Evolutionary conservation across 2,329 filamentous ascomycete species (phyloP), one percentile per base, ranked within the genome.

Genomic region (Beauveria brongniartii): DNA sequence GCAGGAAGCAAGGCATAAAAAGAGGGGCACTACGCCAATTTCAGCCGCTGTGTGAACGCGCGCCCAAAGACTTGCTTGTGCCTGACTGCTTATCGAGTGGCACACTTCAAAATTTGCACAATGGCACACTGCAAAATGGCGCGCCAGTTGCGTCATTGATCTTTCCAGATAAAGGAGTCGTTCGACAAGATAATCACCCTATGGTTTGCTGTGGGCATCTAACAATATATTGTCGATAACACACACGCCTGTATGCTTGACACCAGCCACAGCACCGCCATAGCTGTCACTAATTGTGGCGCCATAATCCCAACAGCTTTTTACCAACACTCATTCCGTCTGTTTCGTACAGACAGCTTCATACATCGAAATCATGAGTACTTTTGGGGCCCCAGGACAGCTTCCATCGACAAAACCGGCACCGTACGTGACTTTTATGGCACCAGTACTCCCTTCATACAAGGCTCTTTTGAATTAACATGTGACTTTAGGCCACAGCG

Each of bases 331-430:
- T 55, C 51, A 54, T n/a, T 40, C 51, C 34, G 30, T 55, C 18
- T 51, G 55, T 54, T 18, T 55, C 51, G 55, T 47, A 46, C 28
- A n/a, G 28, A 44, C 52, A 55, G 46, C 47, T 22, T 28, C 41
- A 40, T 12, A 30, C 20, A 41, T 53, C 37, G 30, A 46, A 37
- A 53, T 41, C 59, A 85, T 85, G 82, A 84, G 85, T 74, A 75
- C 81, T 43, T 91, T 91, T 70, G 89, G 89, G 66, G 81, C 83
- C 64, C 89, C 89, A 30, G 89, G 89, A 65, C 85, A 86, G 63
- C 79, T 83, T 78, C 83, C 65, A 80, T 82, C 71, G 75, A 72
- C 80, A 62, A 91, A 89, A 71, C 89, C 89, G 58, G 85, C 81
- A 24, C 89, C 89, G 84, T 89, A 77, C 16, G 57, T 48, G 79